phyloP scores from a whole-genome alignment of 2,329 filamentous ascomycete species.

The Colletotrichum filicis region DNA sequence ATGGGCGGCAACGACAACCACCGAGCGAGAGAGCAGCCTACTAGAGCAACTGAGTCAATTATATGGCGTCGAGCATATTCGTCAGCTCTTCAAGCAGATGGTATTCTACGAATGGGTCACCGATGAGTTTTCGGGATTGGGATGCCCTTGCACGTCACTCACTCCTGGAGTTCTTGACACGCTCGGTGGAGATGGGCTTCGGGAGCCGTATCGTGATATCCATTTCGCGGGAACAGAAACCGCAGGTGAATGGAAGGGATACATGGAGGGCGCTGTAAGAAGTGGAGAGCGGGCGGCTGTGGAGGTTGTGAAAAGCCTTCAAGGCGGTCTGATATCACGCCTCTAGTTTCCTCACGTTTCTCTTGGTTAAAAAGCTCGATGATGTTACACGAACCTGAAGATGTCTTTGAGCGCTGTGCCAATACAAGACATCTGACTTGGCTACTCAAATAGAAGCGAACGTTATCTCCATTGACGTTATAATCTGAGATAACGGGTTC shows the following conservation, averaged over 20 bases:
- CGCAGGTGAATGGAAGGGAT: slow-evolving; percentile 63
- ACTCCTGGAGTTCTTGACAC: slow-evolving; percentile 50
- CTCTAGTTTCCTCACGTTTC: slow-evolving; percentile 6
- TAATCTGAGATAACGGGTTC: no score
- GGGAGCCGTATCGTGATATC: slow-evolving; percentile 47
- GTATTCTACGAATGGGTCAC: slow-evolving; percentile 49
- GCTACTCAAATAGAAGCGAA: no score
- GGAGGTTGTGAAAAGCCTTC: slow-evolving; percentile 49
- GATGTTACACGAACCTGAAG: no score
- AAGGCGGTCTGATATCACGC: neutral
- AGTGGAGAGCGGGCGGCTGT: slow-evolving; percentile 59
- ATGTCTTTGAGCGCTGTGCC: no score
- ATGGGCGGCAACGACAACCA: slow-evolving; percentile 42
- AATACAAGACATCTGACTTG: no score
- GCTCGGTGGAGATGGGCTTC: slow-evolving; percentile 44
- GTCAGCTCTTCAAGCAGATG: slow-evolving; percentile 44
- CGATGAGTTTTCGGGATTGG: slow-evolving; percentile 51
- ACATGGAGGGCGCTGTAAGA: slow-evolving; percentile 67
- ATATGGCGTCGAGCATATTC: slow-evolving; percentile 35
- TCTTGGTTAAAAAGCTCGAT: no score
- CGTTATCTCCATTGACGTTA: no score
- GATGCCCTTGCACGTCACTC: slow-evolving; percentile 51
- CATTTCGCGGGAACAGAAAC: slow-evolving; percentile 65
- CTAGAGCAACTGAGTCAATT: slow-evolving; percentile 42
- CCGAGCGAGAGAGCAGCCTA: slow-evolving; percentile 38